Percentiles rank a stretch among this genome's conserved stretches.
Evolutionary conservation across 805 yeast genomes (phyloP).

Genomic region (Vanderwaltozyma polyspora): DNA sequence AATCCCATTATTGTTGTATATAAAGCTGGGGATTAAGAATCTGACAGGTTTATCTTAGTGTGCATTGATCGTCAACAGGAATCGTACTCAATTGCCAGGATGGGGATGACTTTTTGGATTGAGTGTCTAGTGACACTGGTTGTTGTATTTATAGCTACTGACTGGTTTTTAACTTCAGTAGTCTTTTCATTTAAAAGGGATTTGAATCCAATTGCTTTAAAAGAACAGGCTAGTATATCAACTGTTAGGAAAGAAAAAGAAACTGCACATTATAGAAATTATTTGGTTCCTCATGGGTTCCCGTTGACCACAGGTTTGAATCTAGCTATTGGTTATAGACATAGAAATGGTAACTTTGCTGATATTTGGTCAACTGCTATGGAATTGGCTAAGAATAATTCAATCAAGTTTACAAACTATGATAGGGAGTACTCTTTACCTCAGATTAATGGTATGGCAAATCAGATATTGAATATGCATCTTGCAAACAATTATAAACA

Average conservation of each 20-base stretch:
- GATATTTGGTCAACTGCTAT: constrained; percentile 59
- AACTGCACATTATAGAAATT: constrained; percentile 66
- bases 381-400: constrained; percentile 15
- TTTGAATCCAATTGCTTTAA: constrained; percentile 44
- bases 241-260: constrained; percentile 56
- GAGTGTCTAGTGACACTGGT: neutral
- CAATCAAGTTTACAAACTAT: constrained; percentile 18
- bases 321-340: constrained; percentile 49
- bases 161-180: constrained; percentile 1
- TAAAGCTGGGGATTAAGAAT: no score
- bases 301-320: constrained; percentile 61
- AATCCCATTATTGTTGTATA: no score
- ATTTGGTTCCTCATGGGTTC: constrained; percentile 59
- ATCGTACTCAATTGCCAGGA: no score
- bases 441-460: constrained; percentile 18
- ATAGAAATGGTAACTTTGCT: constrained; percentile 63
- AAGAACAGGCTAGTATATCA: constrained; percentile 55
- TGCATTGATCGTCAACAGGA: no score
- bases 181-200: constrained; percentile 30
- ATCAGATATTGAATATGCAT: constrained; percentile 6
- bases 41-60: no score
- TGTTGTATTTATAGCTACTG: neutral
- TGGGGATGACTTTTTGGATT: constrained; percentile 2
- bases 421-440: constrained; percentile 8
- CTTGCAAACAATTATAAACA: constrained; percentile 6